Evolutionary conservation across 331 rosid species (phyloP).

Genomic region (Rosa hybrid): DNA sequence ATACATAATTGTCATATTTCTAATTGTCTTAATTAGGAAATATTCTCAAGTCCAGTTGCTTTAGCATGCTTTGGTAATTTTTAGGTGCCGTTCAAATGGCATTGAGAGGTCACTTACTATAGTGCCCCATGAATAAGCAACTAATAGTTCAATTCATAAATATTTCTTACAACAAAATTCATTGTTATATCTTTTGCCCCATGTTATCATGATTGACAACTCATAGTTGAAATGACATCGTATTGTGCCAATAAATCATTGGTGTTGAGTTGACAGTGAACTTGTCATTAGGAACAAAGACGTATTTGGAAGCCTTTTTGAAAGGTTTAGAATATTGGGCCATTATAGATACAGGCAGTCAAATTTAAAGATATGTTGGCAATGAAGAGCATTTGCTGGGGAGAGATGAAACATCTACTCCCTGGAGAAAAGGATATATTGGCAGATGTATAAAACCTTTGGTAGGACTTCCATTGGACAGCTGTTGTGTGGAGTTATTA

Average conservation of each 20-base stretch:
- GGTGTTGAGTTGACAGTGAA: not conserved
- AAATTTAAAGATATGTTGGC: not conserved
- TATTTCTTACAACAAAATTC: not conserved
- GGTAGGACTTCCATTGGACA: not conserved
- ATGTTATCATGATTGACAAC: not conserved
- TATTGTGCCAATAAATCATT: not conserved
- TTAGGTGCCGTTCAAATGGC: not conserved
- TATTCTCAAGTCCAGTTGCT: not conserved
- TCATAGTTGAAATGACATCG: not conserved
- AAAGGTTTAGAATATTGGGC: too few species aligned
- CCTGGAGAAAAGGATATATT: not conserved
- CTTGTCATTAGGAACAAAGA: not conserved
- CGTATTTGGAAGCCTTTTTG: not conserved
- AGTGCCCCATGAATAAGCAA: not conserved
- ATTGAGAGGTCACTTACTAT: not conserved
- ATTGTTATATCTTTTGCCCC: not conserved
- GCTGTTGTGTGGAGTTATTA: not conserved
- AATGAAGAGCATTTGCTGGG: not conserved
- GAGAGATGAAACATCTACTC: not conserved
- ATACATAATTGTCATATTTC: not conserved
- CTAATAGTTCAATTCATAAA: not conserved
- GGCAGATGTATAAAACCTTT: not conserved
- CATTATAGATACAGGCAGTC: not conserved
- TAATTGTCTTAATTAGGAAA: not conserved
- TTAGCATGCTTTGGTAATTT: not conserved